A percentile compares a stretch with the other conserved stretches of the same genome.
phyloP scores from a whole-genome alignment of 2,329 filamentous ascomycete genomes.

The Zalaria obscura region DNA sequence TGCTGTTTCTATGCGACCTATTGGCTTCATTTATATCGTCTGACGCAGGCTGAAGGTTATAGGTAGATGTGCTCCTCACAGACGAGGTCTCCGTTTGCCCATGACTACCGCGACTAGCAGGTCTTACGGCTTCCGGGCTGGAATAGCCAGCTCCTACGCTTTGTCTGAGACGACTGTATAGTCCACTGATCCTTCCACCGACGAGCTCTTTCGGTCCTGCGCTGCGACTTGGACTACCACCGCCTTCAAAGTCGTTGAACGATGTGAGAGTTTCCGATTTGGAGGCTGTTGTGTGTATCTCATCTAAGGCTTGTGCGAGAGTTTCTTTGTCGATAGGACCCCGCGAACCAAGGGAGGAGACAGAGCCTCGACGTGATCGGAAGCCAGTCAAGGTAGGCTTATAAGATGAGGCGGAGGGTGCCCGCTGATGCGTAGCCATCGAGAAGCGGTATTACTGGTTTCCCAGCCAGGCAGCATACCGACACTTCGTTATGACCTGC shows the following conservation, averaged over 20 bases:
- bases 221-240: slow-evolving; percentile 20
- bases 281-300: slow-evolving; percentile 81
- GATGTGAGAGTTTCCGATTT: slow-evolving; percentile 74
- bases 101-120: slow-evolving; percentile 26
- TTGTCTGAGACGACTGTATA: slow-evolving; percentile 67
- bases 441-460: slow-evolving; percentile 14
- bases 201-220: slow-evolving; percentile 21
- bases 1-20: no score
- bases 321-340: slow-evolving; percentile 52
- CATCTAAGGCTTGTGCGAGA: slow-evolving; percentile 63
- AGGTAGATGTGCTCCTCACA: slow-evolving; percentile 8
- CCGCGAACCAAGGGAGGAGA: slow-evolving; percentile 23
- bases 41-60: background rate
- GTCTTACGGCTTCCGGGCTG: slow-evolving; percentile 48
- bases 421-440: slow-evolving; percentile 6
- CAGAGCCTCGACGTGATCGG: slow-evolving; percentile 21
- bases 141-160: slow-evolving; percentile 13
- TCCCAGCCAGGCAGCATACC: slow-evolving; percentile 5
- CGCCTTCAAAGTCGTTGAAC: slow-evolving; percentile 88
- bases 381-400: slow-evolving; percentile 16
- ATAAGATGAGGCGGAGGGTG: slow-evolving; percentile 10
- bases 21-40: background rate
- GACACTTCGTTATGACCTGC: slow-evolving; percentile 1
- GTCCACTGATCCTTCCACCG: slow-evolving; percentile 49
- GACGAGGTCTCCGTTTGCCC: slow-evolving; percentile 15